These are phyloP conservation scores for Coniferiporia weirii DNA, from an alignment of 1,284 basidiomycete genomes.

Conservation along the genomic window DNA sequence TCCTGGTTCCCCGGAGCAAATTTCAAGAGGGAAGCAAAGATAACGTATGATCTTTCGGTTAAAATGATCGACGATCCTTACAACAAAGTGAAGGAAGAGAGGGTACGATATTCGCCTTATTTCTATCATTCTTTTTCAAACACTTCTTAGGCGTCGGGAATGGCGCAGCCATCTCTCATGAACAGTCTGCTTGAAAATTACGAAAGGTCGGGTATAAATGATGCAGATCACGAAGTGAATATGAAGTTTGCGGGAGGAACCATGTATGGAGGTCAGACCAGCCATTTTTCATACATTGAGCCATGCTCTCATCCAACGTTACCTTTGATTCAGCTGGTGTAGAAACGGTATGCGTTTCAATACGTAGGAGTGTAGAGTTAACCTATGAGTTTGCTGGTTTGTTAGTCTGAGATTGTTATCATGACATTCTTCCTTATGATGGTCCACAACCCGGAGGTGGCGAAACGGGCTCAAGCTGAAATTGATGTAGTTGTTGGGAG, in stretches of 20 bases:
- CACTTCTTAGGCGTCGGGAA: not conserved
- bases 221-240: not conserved
- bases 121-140: not conserved
- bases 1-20: slow-evolving; percentile 17
- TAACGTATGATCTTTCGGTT: not conserved
- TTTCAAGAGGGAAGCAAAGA: slow-evolving; percentile 10
- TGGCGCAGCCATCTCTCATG: not conserved
- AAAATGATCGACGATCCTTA: slow-evolving; percentile 7
- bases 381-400: no score
- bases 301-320: not conserved
- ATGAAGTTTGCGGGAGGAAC: not conserved
- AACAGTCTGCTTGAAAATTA: not conserved
- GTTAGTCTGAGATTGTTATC: slow-evolving; percentile 44
- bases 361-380: no score
- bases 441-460: slow-evolving; percentile 46
- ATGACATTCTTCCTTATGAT: slow-evolving; percentile 51
- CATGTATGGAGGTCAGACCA: not conserved
- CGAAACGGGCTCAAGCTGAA: slow-evolving; percentile 53
- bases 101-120: not conserved
- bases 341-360: slow-evolving; percentile 9
- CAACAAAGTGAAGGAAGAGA: not conserved
- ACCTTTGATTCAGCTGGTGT: slow-evolving; percentile 8
- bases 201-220: not conserved
- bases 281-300: not conserved
- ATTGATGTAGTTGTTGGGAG: slow-evolving; percentile 57